phyloP scores from a whole-genome alignment of 2,329 filamentous ascomycete genomes.

The Simplicillium aogashimaense region DNA sequence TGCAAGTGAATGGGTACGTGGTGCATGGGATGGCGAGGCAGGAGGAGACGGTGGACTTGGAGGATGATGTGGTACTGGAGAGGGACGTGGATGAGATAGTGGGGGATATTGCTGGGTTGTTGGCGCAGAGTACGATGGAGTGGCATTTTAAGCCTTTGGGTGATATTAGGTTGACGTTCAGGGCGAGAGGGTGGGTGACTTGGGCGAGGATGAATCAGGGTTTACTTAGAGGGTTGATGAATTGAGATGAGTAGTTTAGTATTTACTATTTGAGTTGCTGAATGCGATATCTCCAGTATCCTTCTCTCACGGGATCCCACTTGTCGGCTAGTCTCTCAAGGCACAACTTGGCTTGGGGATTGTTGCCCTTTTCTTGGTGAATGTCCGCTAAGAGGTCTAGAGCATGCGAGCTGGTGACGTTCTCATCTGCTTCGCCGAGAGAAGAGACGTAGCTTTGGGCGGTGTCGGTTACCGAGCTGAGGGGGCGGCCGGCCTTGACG shows the following conservation, averaged over 20 bases:
- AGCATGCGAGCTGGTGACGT: conserved; percentile 53
- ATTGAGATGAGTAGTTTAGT: background rate
- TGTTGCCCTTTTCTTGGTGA: conserved; percentile 45
- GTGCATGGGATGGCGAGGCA: conserved; percentile 4
- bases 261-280: conserved; percentile 12
- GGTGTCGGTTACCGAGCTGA: conserved; percentile 37
- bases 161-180: conserved; percentile 2
- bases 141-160: conserved; percentile 4
- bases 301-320: conserved; percentile 84
- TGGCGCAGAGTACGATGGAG: conserved; percentile 6
- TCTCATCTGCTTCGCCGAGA: conserved; percentile 35
- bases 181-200: background rate
- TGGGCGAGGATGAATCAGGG: conserved; percentile 2
- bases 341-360: conserved; percentile 55
- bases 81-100: background rate
- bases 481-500: conserved; percentile 48
- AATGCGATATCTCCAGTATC: conserved; percentile 72
- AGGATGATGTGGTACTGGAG: conserved; percentile 1
- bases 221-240: background rate
- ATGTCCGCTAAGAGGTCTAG: conserved; percentile 66
- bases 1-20: conserved; percentile 2
- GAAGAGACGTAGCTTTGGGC: conserved; percentile 39
- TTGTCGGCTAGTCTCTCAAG: conserved; percentile 66
- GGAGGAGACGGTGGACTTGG: conserved; percentile 1
- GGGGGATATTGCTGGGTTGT: conserved; percentile 2